Base-by-base conservation (phyloP, 2,329 filamentous ascomycete species). In the Hirsutella rhossiliensis region DNA sequence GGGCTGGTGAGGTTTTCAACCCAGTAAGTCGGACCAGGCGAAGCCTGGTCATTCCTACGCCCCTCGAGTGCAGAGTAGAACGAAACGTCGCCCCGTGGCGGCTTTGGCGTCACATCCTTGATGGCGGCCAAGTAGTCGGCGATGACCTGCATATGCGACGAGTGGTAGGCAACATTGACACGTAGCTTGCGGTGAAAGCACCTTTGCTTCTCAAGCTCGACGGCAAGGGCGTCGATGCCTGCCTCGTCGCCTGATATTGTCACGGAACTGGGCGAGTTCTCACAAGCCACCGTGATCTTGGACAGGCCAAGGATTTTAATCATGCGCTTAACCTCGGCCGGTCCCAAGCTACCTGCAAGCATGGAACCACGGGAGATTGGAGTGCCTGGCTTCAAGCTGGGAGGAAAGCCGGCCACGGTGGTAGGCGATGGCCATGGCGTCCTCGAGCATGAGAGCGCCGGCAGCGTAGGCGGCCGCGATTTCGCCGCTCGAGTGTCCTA, bases 131-230 rank as follows among this genome's bases (percentile, higher is more conserved):
- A 75, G 5, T 67, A 64, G 5, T 69, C 65, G 2, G 71, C 67
- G 1, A 74, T 60, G 2, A 66, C 55, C 41, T 68, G 63, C 72
- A 77, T 76, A 48, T 74, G 71, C 31, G 67, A 62, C 0, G 72
- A 76, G 51, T 77, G 73, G 38, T 76, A 76, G 0, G 72, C 72
- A 12, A 68, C 65, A 11, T 71, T 66, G 5, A 75, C 68, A 3
- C 64, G 62, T 3, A 76, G 62, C 23, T 65, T 66, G 27, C 67
- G 64, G 42, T 68, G 66, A 51, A 76, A 75, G 4, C 69, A 51
- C 23, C 61, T 56, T 28, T 65, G 63, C 32, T 63, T 58, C 38
- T 70, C 61, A n/a, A 69, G 49, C 31, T 55, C 53, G 1, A 45
- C 44, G 1, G 53, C 62, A 3, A 76, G 56, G 47, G 64, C 58